A percentile compares a stretch with the other conserved stretches of the same genome.
Evolutionary conservation across 2,329 filamentous ascomycete species (phyloP).

Genomic region (Talaromyces pinophilus): DNA sequence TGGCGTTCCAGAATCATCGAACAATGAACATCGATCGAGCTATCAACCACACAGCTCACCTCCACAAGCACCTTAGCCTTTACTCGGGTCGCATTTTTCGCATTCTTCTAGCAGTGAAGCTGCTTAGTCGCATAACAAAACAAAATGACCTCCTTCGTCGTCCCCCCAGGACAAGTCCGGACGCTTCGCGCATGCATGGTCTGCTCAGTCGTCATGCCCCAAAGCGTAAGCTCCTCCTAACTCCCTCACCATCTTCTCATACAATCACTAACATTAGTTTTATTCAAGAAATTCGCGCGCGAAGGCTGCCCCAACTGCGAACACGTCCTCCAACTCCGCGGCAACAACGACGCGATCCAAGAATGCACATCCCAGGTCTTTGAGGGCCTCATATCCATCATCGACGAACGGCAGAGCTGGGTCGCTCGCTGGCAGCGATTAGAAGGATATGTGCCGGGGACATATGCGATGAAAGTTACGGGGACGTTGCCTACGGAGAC

Average conservation of each 20-base stretch:
- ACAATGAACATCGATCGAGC: neutral
- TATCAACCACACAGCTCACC: neutral
- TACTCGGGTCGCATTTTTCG: neutral
- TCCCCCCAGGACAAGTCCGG: constrained; percentile 74
- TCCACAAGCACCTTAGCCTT: neutral
- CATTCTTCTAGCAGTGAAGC: neutral
- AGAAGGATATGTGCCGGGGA: constrained; percentile 81
- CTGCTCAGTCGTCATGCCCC: constrained; percentile 89
- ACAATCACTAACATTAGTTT: neutral
- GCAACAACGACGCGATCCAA: constrained; percentile 76
- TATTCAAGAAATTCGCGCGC: constrained; percentile 71
- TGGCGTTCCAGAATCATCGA: constrained; percentile 24
- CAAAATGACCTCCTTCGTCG: constrained; percentile 59
- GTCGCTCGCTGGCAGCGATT: constrained; percentile 95
- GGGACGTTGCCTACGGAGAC: constrained; percentile 68
- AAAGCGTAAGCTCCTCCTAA: constrained; percentile 57
- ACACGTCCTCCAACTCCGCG: constrained; percentile 79
- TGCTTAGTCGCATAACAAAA: neutral
- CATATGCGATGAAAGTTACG: constrained; percentile 93
- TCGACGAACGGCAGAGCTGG: constrained; percentile 83
- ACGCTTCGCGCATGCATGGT: constrained; percentile 97
- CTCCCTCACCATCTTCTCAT: constrained; percentile 5
- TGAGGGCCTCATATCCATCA: constrained; percentile 84
- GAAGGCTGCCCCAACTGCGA: constrained; percentile 97
- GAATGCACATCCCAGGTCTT: constrained; percentile 96